Evolutionary conservation across 192 early-diverging fungal species (phyloP).

Genomic region (Coemansia sp.): DNA sequence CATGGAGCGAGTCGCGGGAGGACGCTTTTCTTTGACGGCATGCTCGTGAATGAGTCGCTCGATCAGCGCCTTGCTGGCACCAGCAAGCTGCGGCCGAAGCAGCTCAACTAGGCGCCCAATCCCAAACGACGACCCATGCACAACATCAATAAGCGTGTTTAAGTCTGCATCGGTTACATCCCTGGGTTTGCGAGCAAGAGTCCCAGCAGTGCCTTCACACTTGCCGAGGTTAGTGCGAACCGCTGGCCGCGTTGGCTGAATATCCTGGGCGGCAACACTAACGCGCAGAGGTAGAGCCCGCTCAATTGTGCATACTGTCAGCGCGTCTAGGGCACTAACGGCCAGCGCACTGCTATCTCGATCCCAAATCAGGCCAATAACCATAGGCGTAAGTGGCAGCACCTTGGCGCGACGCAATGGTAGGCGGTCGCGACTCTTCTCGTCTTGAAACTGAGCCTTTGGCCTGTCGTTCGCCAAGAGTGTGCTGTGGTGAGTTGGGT

Average conservation of each 20-base stretch:
- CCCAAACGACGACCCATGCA: slow-evolving; percentile 48
- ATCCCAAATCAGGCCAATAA: slow-evolving; percentile 26
- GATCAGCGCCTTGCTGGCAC: slow-evolving; percentile 42
- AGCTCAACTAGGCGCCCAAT: slow-evolving; percentile 37
- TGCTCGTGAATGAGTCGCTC: slow-evolving; percentile 48
- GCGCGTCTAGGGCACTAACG: not conserved
- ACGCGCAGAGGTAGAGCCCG: slow-evolving; percentile 17
- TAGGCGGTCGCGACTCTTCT: slow-evolving; percentile 2
- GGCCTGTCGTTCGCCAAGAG: not conserved
- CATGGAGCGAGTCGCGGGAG: slow-evolving; percentile 21
- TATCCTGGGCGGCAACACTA: slow-evolving; percentile 7
- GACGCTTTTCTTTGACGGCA: slow-evolving; percentile 49
- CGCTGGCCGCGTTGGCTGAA: not conserved
- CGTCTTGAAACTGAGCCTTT: not conserved
- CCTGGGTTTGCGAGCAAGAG: slow-evolving; percentile 10
- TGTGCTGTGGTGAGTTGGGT: not conserved
- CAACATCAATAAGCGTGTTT: slow-evolving; percentile 14
- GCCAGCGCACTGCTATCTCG: not conserved
- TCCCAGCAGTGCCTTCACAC: not conserved
- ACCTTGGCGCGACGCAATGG: slow-evolving; percentile 20
- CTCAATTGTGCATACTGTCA: slow-evolving; percentile 14
- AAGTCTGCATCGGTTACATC: slow-evolving; percentile 31
- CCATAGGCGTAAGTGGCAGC: slow-evolving; percentile 34
- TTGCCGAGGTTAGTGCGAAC: not conserved
- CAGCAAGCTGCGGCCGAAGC: slow-evolving; percentile 24